Base-by-base conservation (phyloP, 176 grass and related monocot genomes). In the Aegilops longissima region DNA sequence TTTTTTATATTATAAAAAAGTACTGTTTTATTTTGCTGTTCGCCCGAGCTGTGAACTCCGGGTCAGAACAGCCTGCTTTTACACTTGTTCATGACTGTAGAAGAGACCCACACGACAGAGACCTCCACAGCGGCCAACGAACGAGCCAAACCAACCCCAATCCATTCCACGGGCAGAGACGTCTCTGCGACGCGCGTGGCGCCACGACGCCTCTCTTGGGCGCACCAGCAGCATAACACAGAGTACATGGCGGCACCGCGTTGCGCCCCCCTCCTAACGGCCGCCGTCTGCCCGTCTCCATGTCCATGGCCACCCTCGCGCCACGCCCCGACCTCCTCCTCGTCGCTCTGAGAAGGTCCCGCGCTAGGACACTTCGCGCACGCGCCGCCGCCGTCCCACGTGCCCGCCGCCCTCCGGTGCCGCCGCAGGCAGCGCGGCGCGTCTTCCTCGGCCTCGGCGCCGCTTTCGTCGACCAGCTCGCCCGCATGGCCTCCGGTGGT, bases 401-500 rank as follows among this genome's bases (percentile, higher is more conserved):
- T 59, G 83, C 54, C 49, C 67, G 67, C 36, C 29, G 65, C 36
- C 16, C 81, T 14, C 86, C 84, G 31, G 84, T 74, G 42, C 77
- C 70, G 4, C 79, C 38, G 83, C 68, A 68, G 38, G 67, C 49
- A 62, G 77, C 45, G 77, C 92, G 96, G 45, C 96, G 96, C 85
- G 84, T 88, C 39, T 98, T 98, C 83, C 88, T 95, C 40, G 86
- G 96, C 70, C 79, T 98, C 29, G 84, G 93, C 20, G 88, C 76
- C 52, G 72, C 86, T 13, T 67, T 98, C 56, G 6, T 95, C 78
- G 93, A 90, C 47, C 91, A 91, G 82, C 76, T 92, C 25, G 75
- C 73, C 1, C 77, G 70, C 44, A 98, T 98, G 93, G 90, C 93
- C 61, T 95, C 93, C 12, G 92, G 74, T 69, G 85, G 88, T 17